Evolutionary conservation across 23 red algal genomes (phyloP), one percentile per base, ranked within the genome.

Genomic region (Gracilaria caudata): DNA sequence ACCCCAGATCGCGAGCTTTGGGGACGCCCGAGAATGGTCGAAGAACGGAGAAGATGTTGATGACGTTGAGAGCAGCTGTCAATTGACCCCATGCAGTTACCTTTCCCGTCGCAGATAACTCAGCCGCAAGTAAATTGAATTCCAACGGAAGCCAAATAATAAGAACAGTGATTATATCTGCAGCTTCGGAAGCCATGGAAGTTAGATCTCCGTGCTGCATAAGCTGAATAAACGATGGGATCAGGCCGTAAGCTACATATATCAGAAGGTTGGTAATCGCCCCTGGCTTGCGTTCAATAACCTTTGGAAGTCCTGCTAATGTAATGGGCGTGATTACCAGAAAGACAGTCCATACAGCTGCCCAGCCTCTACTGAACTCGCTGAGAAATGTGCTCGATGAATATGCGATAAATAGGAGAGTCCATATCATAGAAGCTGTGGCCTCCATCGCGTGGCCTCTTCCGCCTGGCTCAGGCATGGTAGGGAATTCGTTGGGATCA

Each of bases 61-160:
- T 23, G 36, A 82, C 76, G 55, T 75, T 83, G 9, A 92, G 54
- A 9, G 80, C 78, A 26, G 78, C 89, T n/a, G 72, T 83, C 26
- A 82, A 74, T 23, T 68, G 58, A 16, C 89, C 89, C 89, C 89
- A 92, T 20, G 77, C 78, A 34, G 78, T 82, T n/a, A 92, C 89
- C 25, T 37, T 82, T 43, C 89, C 89, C 11, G 89, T 92, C 19
- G 89, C 65, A 16, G 89, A 92, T 58, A 83, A 43, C 12, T 80
- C 76, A 2, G 44, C 57, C 26, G 79, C 32, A 13, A 92, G 78
- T 4, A 92, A 26, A 28, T 76, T 71, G 38, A 84, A n/a, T 35
- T 92, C 89, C 17, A 92, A 64, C 26, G 89, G 89, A 38, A 84
- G 68, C 77, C 77, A 83, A 14, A 92, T 59, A 39, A 64, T 35